Percentiles rank a stretch among this genome's conserved stretches.
These are phyloP conservation scores for Oldenlandia corymbosa DNA, from an alignment of 257 asterid species.

Conservation along the genomic window DNA sequence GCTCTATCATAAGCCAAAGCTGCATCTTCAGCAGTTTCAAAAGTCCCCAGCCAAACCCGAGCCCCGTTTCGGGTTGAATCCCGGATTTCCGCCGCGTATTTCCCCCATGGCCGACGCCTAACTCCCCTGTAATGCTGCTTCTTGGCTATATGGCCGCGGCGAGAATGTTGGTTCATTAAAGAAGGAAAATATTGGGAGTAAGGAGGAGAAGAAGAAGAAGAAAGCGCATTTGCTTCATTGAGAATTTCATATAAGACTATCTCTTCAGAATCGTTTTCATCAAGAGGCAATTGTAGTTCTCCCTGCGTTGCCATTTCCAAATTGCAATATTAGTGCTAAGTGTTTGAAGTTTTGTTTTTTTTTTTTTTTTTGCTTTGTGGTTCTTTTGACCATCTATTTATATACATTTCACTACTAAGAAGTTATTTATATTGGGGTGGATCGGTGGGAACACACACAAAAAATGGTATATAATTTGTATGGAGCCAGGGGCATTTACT, in stretches of 20 bases:
- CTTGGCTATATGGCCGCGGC: too few relatives aligned
- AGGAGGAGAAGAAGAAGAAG: neutral
- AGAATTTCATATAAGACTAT: slow-evolving; percentile 43
- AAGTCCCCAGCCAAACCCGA: slow-evolving; percentile 60
- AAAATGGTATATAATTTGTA: too few relatives aligned
- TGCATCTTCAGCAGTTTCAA: slow-evolving; percentile 53
- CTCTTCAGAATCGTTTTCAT: slow-evolving; percentile 71
- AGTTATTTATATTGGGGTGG: too few relatives aligned
- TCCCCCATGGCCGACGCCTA: slow-evolving; percentile 63
- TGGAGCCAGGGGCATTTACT: too few relatives aligned
- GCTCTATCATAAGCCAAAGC: slow-evolving; percentile 69
- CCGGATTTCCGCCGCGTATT: slow-evolving; percentile 65
- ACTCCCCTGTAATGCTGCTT: slow-evolving; percentile 60
- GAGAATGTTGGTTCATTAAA: slow-evolving; percentile 17
- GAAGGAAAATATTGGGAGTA: slow-evolving; percentile 13
- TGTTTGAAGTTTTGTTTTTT: neutral
- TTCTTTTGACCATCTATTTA: too few relatives aligned
- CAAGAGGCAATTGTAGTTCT: slow-evolving; percentile 43
- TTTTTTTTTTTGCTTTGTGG: too few relatives aligned
- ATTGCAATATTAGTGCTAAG: neutral
- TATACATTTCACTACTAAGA: too few relatives aligned
- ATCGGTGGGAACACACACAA: too few relatives aligned
- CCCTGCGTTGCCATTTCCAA: slow-evolving; percentile 10
- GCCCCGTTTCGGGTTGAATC: slow-evolving; percentile 48
- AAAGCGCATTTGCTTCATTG: slow-evolving; percentile 36